Conservation (phyloP, 108 stramenopile species). For the Skeletonema potamos region DNA sequence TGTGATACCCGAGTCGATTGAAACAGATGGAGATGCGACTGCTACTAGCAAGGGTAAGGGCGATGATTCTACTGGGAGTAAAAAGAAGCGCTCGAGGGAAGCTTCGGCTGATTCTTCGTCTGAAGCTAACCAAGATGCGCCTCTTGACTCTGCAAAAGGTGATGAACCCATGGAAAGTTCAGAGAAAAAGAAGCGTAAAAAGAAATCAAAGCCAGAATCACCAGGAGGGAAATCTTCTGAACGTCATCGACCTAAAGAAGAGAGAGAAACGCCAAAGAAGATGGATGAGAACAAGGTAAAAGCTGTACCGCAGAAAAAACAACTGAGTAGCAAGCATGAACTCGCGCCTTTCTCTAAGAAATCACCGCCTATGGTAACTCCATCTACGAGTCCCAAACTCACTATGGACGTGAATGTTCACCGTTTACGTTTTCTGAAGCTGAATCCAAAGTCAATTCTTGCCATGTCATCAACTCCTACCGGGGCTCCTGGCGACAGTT, state of each 20-base stretch:
- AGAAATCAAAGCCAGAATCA: constrained; percentile 11
- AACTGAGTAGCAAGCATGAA: constrained; percentile 12
- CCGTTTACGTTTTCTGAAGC: constrained; percentile 67
- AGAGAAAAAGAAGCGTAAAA: constrained; percentile 1
- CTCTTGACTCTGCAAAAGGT: neutral
- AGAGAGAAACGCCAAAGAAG: constrained; percentile 18
- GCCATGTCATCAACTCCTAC: constrained; percentile 46
- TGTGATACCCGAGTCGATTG: constrained; percentile 22
- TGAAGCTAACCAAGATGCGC: neutral
- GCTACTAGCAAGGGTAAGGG: neutral
- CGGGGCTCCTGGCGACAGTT: constrained; percentile 10
- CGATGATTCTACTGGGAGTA: neutral
- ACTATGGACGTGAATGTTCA: constrained; percentile 66
- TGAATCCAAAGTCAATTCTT: constrained; percentile 56
- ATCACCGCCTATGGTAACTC: constrained; percentile 4
- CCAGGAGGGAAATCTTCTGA: neutral
- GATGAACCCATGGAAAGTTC: constrained; percentile 6
- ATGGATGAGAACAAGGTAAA: constrained; percentile 5
- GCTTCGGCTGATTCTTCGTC: neutral
- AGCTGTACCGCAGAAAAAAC: constrained; percentile 1
- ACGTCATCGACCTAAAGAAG: neutral
- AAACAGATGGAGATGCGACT: constrained; percentile 1
- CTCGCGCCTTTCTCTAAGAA: constrained; percentile 8
- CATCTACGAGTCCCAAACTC: constrained; percentile 18
- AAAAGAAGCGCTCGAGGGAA: neutral